Base-by-base conservation (phyloP, 1,284 basidiomycete species). In the Hortiboletus rubellus region DNA sequence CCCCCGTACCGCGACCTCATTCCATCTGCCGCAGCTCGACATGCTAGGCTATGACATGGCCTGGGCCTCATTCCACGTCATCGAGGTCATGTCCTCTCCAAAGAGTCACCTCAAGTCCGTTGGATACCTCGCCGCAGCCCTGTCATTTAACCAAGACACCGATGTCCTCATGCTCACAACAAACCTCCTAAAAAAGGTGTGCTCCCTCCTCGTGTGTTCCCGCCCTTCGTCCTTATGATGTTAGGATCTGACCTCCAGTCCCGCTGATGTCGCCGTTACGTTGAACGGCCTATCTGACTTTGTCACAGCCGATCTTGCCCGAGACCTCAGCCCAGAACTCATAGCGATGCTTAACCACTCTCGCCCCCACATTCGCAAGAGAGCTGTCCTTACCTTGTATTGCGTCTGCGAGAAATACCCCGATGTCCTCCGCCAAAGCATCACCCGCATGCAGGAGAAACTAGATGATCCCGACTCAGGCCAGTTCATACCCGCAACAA, bases 141-240 rank as follows among this genome's bases (percentile, higher is more conserved):
- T 97, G 73, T 96, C 94, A 1, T 99, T 99, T 72, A 84, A 89
- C 33, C 85, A 93, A 61, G 93, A 97, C 60, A 98, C 96, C 0
- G 96, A 99, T 66, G 96, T 99, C 40, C 85, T 98, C 24, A 98
- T 99, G 82, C 83, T 99, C 46, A 97, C 96, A 0, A 98, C 97
- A 10, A 99, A 99, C 75, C 80, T 96, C 33, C 82, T 99, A 67
- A 98, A 99, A 81, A 99, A 99, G 84, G 95, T 93, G 59, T 59
- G 83, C 68, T 17, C 14, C 40, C 11, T 18, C 33, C 45, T 17
- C 43, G 11, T 14, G n/a, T 36, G 10, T 33, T n/a, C 24, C 30
- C 43, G n/a, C 38, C 33, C 54, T 24, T 42, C 46, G 42, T 51
- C 27, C 45, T 56, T 30, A 60, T 42, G 46, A 46, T 52, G 60